Evolutionary conservation across 768 basidiomycete genomes (phyloP).

Genomic region (Rhodotorula taiwanensis): DNA sequence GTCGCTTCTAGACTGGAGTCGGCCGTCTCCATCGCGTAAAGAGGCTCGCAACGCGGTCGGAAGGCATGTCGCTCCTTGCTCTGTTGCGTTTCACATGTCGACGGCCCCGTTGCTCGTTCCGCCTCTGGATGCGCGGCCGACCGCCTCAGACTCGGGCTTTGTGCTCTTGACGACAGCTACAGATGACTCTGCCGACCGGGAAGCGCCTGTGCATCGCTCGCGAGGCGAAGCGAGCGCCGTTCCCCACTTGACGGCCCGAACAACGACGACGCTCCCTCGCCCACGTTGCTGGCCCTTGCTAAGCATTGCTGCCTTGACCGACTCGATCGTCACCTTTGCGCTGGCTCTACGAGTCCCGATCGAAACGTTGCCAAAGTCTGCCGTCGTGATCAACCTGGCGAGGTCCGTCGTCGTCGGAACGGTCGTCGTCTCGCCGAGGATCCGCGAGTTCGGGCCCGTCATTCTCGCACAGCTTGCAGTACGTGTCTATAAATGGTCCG

Average conservation of each 20-base stretch:
- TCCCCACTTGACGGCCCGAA: background rate
- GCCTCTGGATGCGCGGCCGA: background rate
- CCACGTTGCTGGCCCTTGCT: constrained; percentile 11
- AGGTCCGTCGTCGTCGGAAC: background rate
- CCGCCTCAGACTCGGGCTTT: background rate
- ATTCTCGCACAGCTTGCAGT: constrained; percentile 19
- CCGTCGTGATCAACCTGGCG: background rate
- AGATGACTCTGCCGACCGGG: background rate
- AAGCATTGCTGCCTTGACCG: background rate
- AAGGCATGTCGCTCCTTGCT: no score
- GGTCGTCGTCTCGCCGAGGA: background rate
- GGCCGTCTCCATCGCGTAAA: no score
- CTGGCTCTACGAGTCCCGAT: background rate
- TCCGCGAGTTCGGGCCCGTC: constrained; percentile 1
- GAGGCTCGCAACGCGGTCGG: no score
- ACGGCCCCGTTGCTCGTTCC: no score
- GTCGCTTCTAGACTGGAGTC: no score
- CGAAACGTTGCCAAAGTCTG: background rate
- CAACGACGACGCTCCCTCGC: background rate
- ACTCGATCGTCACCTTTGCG: background rate
- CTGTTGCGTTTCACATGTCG: no score
- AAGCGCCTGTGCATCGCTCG: no score
- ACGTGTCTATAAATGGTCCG: no score
- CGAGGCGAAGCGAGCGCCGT: no score
- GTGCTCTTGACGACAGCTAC: background rate